These are phyloP conservation scores for Verbena officinalis DNA, from an alignment of 257 asterid genomes.

Conservation along the genomic window DNA sequence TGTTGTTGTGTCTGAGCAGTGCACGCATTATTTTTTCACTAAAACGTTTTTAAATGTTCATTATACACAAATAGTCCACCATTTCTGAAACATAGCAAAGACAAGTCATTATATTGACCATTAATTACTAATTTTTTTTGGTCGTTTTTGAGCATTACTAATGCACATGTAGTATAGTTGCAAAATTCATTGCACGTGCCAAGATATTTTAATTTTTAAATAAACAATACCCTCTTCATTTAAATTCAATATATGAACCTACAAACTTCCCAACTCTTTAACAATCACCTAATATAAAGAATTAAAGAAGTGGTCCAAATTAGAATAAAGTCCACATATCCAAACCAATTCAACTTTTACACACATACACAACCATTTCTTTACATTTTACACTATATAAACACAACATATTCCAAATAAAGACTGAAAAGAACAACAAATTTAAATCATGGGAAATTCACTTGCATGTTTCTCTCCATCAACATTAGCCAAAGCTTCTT, in stretches of 20 bases:
- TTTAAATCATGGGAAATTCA: slow-evolving; percentile 51
- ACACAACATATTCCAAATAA: neutral
- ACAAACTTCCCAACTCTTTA: slow-evolving; percentile 10
- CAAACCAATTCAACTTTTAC: slow-evolving; percentile 27
- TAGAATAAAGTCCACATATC: slow-evolving; percentile 13
- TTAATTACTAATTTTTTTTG: no score
- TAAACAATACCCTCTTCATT: neutral
- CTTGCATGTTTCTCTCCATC: slow-evolving; percentile 53
- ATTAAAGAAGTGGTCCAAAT: slow-evolving; percentile 13
- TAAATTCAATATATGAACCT: neutral
- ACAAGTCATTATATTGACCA: no score
- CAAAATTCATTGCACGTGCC: slow-evolving; percentile 9
- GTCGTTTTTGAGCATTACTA: slow-evolving; percentile 7
- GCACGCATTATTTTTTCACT: no score
- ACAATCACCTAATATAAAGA: slow-evolving; percentile 26
- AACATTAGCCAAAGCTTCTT: slow-evolving; percentile 18
- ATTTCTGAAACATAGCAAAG: neutral
- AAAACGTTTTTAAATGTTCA: no score
- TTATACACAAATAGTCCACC: neutral
- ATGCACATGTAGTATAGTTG: slow-evolving; percentile 22
- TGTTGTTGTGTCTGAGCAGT: no score
- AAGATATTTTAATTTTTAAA: neutral
- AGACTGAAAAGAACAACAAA: neutral
- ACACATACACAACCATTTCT: slow-evolving; percentile 5
- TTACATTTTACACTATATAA: neutral